Evolutionary conservation across 257 asterid species (phyloP), one percentile per base, ranked within the genome.

Genomic region (Voacanga thouarsii): DNA sequence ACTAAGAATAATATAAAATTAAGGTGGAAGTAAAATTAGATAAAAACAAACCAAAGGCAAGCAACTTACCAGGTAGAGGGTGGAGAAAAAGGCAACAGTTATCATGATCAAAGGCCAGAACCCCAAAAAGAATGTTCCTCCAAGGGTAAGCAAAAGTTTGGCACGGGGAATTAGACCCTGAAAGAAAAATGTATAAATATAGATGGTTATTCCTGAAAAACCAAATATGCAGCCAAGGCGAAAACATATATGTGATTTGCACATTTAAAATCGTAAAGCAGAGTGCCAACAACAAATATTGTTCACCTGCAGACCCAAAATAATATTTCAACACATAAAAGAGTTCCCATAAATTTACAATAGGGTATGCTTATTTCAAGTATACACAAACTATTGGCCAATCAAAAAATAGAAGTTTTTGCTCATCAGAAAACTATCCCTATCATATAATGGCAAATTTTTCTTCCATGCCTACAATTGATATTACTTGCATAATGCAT

Each of bases 101-200:
- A 79, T 88, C 50, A 95, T 87, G 77, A 95, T 93, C 92, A 95
- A 82, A 0, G 97, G 98, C 97, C 97, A 89, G 77, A 95, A 93
- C 1, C 80, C 94, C 85, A 90, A 86, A 83, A 95, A 93, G 83
- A 93, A 93, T 26, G 98, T 90, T 72, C 91, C 98, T 83, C 98
- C 99, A 82, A 95, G 86, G n/a, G 93, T 91, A 77, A 95, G 90
- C 85, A 95, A 85, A 73, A 89, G 80, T 84, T 87, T 93, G 69
- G 89, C 99, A 71, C 99, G 93, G 4, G 99, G 99, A 84, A 95
- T 85, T 89, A 95, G 80, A 80, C 99, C 99, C 98, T 92, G 87
- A 71, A 80, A 72, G 28, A 70, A 7, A 7, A 45, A 39, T 12
- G 47, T n/a, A 76, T 21, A 70, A 7, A 19, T 60, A 47, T 60